A percentile compares a stretch with the other conserved stretches of the same genome.
These are phyloP conservation scores for Candida suzukii DNA, from an alignment of 805 yeast genomes.

Conservation along the genomic window DNA sequence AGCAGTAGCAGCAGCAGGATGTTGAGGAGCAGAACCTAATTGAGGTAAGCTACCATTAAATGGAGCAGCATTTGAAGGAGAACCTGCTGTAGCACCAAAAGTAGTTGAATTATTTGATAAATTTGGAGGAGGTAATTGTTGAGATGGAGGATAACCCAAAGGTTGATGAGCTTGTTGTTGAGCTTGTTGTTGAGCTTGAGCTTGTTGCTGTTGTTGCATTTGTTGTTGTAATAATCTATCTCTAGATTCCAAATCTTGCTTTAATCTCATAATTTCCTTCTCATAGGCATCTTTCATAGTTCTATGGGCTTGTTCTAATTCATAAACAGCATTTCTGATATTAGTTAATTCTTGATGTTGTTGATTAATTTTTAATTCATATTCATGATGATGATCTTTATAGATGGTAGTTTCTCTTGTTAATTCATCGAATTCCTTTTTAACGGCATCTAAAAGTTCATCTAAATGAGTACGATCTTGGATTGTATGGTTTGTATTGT, in stretches of 20 bases:
- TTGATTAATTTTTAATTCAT: conserved; percentile 82
- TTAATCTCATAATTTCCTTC: conserved; percentile 81
- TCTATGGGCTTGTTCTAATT: conserved; percentile 88
- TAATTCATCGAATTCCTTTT: conserved; percentile 83
- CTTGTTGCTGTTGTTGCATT: conserved; percentile 28
- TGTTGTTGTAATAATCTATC: conserved; percentile 51
- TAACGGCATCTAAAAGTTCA: conserved; percentile 86
- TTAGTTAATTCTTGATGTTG: conserved; percentile 92
- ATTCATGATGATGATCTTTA: conserved; percentile 88
- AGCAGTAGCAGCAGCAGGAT: conserved; percentile 16
- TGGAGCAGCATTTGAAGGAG: conserved; percentile 21
- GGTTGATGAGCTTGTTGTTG: conserved; percentile 9
- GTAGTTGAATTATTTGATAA: conserved; percentile 7
- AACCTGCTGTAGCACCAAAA: conserved; percentile 21
- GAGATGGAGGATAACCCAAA: conserved; percentile 16
- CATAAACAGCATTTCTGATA: conserved; percentile 89
- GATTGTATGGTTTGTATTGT: conserved; percentile 14
- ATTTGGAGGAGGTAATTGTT: conserved; percentile 29
- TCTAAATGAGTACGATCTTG: conserved; percentile 28
- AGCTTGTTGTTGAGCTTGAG: conserved; percentile 20
- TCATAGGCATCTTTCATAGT: conserved; percentile 94
- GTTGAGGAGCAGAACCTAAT: conserved; percentile 14
- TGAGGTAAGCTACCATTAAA: conserved; percentile 22
- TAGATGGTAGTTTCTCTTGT: conserved; percentile 79
- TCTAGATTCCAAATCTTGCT: conserved; percentile 76